Base-by-base conservation (phyloP, 2,329 filamentous ascomycete genomes). In the Beauveria sp. region DNA sequence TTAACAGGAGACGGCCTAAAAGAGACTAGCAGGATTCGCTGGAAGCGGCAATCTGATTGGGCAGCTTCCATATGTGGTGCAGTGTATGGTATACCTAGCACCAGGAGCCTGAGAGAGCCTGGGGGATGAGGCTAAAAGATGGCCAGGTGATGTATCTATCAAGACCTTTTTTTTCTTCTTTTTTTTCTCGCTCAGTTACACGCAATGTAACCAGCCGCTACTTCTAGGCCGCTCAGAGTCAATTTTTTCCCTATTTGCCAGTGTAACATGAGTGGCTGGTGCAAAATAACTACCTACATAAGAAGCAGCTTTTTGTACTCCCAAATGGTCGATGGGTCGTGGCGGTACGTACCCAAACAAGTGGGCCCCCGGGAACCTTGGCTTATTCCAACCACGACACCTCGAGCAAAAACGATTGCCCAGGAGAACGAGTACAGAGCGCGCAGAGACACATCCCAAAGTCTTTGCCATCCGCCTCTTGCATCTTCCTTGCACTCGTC, bases 311-410 rank as follows among this genome's bases (percentile, higher is more conserved):
- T 14, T 6, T 14, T 18, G 3, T 18, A 14, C 46, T 26, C 22
- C 10, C 30, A 14, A 2, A 14, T 34, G 30, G 30, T 5, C 10
- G 5, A 34, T 34, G 30, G 30, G 30, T 34, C 12, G 30, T 16
- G n/a, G 47, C 55, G 44, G 55, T 58, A 58, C 55, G 55, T 57
- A 57, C 34, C 34, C 30, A 59, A 60, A 60, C 48, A 60, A 60
- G 57, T 60, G 57, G 57, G 50, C 48, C 57, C 54, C 41, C 44
- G 30, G 50, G 57, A 60, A 53, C 56, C 66, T 63, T 70, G 71
- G 71, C 72, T 72, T 73, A 72, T 73, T 74, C 72, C 70, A 70
- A 72, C 72, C 71, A 73, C 71, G 71, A 74, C 72, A 73, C 68
- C 70, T 72, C 66, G 68, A 73, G 69, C 57, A 73, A 74, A 73